Evolutionary conservation across 768 basidiomycete species (phyloP), one percentile per base, ranked within the genome.

Genomic region (Hydnum rufescens): DNA sequence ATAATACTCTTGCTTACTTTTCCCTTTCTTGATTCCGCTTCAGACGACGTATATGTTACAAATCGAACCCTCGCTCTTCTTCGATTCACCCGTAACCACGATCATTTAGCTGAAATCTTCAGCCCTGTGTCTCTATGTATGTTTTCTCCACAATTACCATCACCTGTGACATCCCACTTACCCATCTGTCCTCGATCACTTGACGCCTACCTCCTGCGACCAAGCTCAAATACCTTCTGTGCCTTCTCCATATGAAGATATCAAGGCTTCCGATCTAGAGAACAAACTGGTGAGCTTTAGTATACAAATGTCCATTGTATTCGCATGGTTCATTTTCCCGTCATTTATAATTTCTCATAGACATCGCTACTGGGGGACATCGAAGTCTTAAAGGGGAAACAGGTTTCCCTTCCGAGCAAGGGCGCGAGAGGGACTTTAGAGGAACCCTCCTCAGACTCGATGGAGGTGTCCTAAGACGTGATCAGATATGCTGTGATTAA

Each of bases 51-150:
- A 22, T 32, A 54, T 39, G 54, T 56, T 19, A 54, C 55, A 25
- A 46, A 49, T 31, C 53, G 55, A 3, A 42, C 57, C 26, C 32
- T 56, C 5, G 56, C 55, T 3, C 48, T 53, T 5, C 32, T 47
- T 13, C 55, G 55, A n/a, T 56, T 56, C 50, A 55, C 42, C 16
- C 46, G 55, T 18, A 56, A 56, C 34, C 55, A 56, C 34, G 55
- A 56, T 36, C 46, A 57, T 54, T 42, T 56, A 6, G 55, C 55
- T 18, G 55, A 56, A 16, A 22, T 56, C 5, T 56, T 56, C 48
- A 46, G 39, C 28, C 55, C 55, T n/a, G 55, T 57, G 32, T 28
- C 55, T 13, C 39, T 49, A 4, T 43, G 55, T 56, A 51, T 16
- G 55, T 49, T 26, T 13, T 5, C n/a, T n/a, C n/a, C n/a, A n/a